phyloP scores from a whole-genome alignment of 768 basidiomycete species.

The Gymnopilus junonius region DNA sequence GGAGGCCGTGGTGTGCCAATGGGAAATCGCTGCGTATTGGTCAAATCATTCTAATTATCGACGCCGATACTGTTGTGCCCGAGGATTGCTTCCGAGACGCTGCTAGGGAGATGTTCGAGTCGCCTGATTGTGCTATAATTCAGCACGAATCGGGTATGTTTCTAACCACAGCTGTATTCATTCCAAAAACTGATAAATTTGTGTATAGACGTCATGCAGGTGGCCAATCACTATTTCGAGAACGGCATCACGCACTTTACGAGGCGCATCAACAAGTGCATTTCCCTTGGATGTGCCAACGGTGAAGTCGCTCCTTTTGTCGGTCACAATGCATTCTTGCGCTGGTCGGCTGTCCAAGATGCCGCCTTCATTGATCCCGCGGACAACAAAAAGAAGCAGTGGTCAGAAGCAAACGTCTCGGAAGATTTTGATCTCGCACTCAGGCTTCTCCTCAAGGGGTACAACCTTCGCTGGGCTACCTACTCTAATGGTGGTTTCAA shows the following conservation, averaged over 20 bases:
- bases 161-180: neutral
- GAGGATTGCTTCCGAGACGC: conserved; percentile 89
- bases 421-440: conserved; percentile 85
- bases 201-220: conserved; percentile 74
- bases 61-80: conserved; percentile 79
- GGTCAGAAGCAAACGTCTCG: conserved; percentile 78
- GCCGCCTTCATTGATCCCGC: conserved; percentile 71
- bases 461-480: conserved; percentile 81
- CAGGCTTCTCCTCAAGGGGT: conserved; percentile 68
- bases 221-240: conserved; percentile 88
- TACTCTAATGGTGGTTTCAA: conserved; percentile 87
- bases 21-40: conserved; percentile 77
- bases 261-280: conserved; percentile 82
- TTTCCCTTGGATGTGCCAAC: conserved; percentile 78
- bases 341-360: conserved; percentile 89
- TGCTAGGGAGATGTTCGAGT: conserved; percentile 80
- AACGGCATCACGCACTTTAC: conserved; percentile 92
- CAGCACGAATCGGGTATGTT: conserved; percentile 79
- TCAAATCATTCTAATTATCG: conserved; percentile 80
- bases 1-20: conserved; percentile 76
- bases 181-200: neutral
- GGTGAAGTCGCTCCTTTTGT: conserved; percentile 86
- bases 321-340: conserved; percentile 85
- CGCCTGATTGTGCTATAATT: conserved; percentile 83
- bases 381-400: conserved; percentile 69